Percentiles rank a stretch among this genome's conserved stretches.
Evolutionary conservation across 1,284 basidiomycete species (phyloP).

Genomic region (Trichosporon asahii): DNA sequence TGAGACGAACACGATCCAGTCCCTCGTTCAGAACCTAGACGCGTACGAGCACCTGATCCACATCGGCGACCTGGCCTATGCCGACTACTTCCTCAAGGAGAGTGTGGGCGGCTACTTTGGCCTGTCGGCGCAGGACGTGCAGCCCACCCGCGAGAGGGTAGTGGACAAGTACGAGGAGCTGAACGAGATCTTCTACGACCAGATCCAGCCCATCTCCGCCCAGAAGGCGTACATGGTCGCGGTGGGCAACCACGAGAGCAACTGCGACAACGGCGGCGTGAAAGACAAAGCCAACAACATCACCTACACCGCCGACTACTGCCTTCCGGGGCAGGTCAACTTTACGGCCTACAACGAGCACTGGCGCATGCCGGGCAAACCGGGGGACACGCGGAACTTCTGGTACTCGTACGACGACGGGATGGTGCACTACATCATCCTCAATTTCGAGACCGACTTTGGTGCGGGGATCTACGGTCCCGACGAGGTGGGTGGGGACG

Average conservation of each 20-base stretch:
- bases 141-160: constrained; percentile 18
- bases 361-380: constrained; percentile 39
- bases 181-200: constrained; percentile 41
- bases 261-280: constrained; percentile 30
- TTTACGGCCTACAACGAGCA: constrained; percentile 37
- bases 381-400: constrained; percentile 30
- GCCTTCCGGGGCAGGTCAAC: constrained; percentile 34
- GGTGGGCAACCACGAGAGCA: constrained; percentile 36
- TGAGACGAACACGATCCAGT: constrained; percentile 43
- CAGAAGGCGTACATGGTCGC: constrained; percentile 36
- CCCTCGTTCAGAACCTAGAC: constrained; percentile 30
- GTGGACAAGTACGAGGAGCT: constrained; percentile 36
- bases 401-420: constrained; percentile 40
- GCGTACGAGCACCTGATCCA: constrained; percentile 31
- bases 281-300: constrained; percentile 32
- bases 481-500: constrained; percentile 30
- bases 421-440: constrained; percentile 33
- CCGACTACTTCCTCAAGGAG: constrained; percentile 38
- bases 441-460: constrained; percentile 39
- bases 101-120: constrained; percentile 31
- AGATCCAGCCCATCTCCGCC: constrained; percentile 34
- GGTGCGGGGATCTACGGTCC: constrained; percentile 26
- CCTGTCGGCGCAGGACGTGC: constrained; percentile 13
- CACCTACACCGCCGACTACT: constrained; percentile 30
- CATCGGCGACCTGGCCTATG: constrained; percentile 36